These are phyloP conservation scores for Basipetospora chlamydospora DNA, from an alignment of 2,329 filamentous ascomycete genomes.

Conservation along the genomic window DNA sequence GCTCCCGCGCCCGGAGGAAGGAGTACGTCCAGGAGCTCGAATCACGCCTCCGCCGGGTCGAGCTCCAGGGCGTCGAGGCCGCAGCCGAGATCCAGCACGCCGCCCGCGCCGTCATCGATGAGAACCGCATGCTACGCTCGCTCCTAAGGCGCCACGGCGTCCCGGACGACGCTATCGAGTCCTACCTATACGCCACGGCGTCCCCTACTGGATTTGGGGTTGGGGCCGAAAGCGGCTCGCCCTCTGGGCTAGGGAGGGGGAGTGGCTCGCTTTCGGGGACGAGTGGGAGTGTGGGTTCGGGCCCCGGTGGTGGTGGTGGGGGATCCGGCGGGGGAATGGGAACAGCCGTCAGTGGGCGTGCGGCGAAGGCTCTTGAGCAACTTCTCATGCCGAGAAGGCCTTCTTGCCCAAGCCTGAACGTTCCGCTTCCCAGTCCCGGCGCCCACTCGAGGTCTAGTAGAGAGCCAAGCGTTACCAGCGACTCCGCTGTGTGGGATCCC, in stretches of 20 bases:
- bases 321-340: not conserved
- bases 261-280: too few relatives aligned
- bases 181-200: constrained; percentile 17
- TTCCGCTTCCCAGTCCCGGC: too few relatives aligned
- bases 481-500: not conserved
- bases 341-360: constrained; percentile 7
- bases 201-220: not conserved
- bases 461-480: constrained; percentile 2
- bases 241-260: too few relatives aligned
- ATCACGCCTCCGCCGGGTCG: constrained; percentile 43
- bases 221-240: too few relatives aligned
- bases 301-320: too few relatives aligned
- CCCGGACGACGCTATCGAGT: constrained; percentile 36
- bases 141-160: constrained; percentile 45
- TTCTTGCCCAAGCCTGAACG: constrained; percentile 13
- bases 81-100: constrained; percentile 59
- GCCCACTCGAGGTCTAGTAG: constrained; percentile 5
- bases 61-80: constrained; percentile 51
- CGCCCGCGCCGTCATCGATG: constrained; percentile 51
- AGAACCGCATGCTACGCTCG: constrained; percentile 49
- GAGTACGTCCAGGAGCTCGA: constrained; percentile 59
- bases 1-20: constrained; percentile 59
- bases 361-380: constrained; percentile 21
- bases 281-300: too few relatives aligned
- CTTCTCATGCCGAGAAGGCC: constrained; percentile 22